Evolutionary conservation across 139 green algal species (phyloP), one percentile per base, ranked within the genome.

Genomic region (Asterochloris erici): DNA sequence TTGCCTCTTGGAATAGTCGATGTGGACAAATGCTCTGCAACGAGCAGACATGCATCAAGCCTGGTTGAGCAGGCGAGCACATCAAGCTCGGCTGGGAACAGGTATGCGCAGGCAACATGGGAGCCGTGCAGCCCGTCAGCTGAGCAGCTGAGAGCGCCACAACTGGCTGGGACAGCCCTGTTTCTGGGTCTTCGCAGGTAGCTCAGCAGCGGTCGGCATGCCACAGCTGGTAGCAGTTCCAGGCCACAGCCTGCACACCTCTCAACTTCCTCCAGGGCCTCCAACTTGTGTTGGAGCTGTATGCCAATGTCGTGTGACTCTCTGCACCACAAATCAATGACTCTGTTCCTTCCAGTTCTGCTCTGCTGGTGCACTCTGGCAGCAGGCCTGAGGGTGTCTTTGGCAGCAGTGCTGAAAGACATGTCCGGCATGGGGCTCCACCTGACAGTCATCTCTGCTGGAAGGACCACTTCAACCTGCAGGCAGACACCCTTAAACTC

Each of bases 231-330:
- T 6, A 54, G 38, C 38, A 54, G 38, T 6, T 6, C 2, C 38
- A 54, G 38, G 38, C 38, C n/a, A 54, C 38, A 54, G 38, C 38
- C 38, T 54, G 38, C 38, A 54, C 38, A 54, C 1, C 91, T 82
- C 88, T 96, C 93, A 63, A 96, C 92, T 54, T 91, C 87, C 12
- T 89, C 86, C 27, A 95, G 62, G 0, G 86, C 89, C 83, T 96
- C 92, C 19, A 95, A 82, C 91, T 94, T 96, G 86, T 94, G 90
- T 77, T 96, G 93, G 54, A 96, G 88, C 17, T 82, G 77, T 16
- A 96, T 76, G 0, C 87, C 90, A 27, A 96, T 91, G 84, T 96
- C 93, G 74, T 96, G 91, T 12, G 84, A 88, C 73, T 94, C 85
- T 9, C 74, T 54, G 38, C 38, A 54, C 38, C 38, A 54, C 4